These are phyloP conservation scores for Calocera viscosa DNA, from an alignment of 768 basidiomycete genomes.

Conservation along the genomic window DNA sequence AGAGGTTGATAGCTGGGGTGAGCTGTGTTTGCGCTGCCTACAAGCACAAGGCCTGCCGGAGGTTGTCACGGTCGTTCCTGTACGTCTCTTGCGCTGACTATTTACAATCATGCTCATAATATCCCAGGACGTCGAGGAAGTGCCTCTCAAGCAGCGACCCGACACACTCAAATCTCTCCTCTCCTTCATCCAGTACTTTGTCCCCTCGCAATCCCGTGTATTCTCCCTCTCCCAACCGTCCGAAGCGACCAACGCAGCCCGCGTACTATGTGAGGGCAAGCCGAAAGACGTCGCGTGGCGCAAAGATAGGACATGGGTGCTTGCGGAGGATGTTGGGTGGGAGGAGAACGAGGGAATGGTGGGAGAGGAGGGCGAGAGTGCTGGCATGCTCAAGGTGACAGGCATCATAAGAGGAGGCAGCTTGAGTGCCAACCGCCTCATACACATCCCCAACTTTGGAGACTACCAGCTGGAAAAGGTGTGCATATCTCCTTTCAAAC, in stretches of 20 bases:
- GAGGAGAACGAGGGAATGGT: constrained; percentile 26
- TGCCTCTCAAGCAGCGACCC: constrained; percentile 42
- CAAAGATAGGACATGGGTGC: constrained; percentile 62
- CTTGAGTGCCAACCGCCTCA: constrained; percentile 68
- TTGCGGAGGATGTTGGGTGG: constrained; percentile 54
- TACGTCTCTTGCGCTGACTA: constrained; percentile 26
- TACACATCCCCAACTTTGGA: constrained; percentile 78
- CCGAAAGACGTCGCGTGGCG: constrained; percentile 73
- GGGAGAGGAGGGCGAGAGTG: constrained; percentile 30
- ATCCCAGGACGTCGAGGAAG: constrained; percentile 18
- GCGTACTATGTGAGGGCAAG: constrained; percentile 72
- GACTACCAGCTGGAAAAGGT: constrained; percentile 81
- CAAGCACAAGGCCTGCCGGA: constrained; percentile 87
- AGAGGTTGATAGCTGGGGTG: constrained; percentile 78
- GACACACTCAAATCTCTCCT: constrained; percentile 75
- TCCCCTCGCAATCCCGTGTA: constrained; percentile 63
- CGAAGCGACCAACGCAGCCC: constrained; percentile 59
- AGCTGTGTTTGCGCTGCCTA: constrained; percentile 71
- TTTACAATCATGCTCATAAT: neutral
- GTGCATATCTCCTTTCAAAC: constrained; percentile 18
- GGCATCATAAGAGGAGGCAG: constrained; percentile 72
- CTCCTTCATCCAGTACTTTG: constrained; percentile 92
- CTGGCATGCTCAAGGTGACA: constrained; percentile 56
- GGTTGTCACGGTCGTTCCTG: constrained; percentile 52
- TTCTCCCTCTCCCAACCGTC: constrained; percentile 49